Evolutionary conservation across 768 basidiomycete species (phyloP), one percentile per base, ranked within the genome.

Genomic region (Sarcomyxa edulis): DNA sequence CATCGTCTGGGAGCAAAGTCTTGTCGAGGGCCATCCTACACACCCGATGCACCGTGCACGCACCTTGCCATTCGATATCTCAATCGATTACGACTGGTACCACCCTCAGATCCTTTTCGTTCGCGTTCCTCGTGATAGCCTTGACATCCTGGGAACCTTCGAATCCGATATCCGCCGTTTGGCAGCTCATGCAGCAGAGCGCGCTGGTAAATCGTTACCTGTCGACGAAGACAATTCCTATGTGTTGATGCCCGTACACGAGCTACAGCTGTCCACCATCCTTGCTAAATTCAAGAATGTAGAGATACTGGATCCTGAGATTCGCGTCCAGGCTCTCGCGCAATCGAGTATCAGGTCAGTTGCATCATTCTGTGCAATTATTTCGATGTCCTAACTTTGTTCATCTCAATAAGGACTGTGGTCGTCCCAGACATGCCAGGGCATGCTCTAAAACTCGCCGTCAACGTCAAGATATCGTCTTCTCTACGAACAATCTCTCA

Each of bases 1-100:
- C 3, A 72, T 75, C 37, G 60, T 69, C 46, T 78, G 74, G 71
- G 76, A 78, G 47, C 76, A 78, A 49, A 74, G 73, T 46, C 61
- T 78, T 12, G 66, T 77, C 7, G 68, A 71, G 12, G 76, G 76
- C 2, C 76, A 78, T 52, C 76, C 76, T 16, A 77, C 75, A 1
- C 76, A 78, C 45, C 76, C 76, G 75, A 78, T 78, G 76, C 71
- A 79, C 50, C 66, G 74, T 4, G 71, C 76, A 2, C 60, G 73
- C 48, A 61, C 68, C 61, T 45, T 67, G 44, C 47, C 62, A 35
- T 45, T 54, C 15, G 48, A 56, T 37, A 39, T 53, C 20, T 45
- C 54, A 19, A n/a, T n/a, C n/a, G 56, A 61, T 15, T 75, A 73
- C 42, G 67, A 77, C 51, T 79, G 75, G 75, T 72, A 74, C 35